Evolutionary conservation across 2,329 filamentous ascomycete species (phyloP).

Genomic region (Aspergillus sp.): DNA sequence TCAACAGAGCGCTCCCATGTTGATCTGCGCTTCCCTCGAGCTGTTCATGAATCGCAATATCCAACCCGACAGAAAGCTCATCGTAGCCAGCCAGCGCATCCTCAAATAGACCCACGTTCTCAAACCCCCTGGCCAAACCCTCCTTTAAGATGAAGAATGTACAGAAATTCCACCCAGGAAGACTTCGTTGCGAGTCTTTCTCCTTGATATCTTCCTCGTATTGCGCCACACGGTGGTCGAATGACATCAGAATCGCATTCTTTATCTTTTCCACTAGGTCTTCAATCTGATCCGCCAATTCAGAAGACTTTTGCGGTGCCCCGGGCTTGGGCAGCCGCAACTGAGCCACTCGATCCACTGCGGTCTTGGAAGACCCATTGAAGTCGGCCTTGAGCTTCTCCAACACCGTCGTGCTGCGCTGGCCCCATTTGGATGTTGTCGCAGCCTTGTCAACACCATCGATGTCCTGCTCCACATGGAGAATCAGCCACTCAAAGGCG

Average conservation of each 20-base stretch:
- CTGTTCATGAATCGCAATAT: slow-evolving; percentile 72
- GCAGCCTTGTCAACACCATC: slow-evolving; percentile 56
- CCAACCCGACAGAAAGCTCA: slow-evolving; percentile 80
- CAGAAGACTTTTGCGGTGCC: slow-evolving; percentile 58
- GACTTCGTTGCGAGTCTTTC: slow-evolving; percentile 72
- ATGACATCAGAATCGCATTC: slow-evolving; percentile 74
- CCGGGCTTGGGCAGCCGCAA: slow-evolving; percentile 59
- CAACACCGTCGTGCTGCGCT: slow-evolving; percentile 69
- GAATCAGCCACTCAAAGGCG: slow-evolving; percentile 88
- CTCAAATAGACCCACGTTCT: slow-evolving; percentile 90
- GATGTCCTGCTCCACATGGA: slow-evolving; percentile 86
- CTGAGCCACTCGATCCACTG: slow-evolving; percentile 72
- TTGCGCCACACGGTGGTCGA: slow-evolving; percentile 81
- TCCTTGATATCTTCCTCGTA: slow-evolving; percentile 97
- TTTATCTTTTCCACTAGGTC: slow-evolving; percentile 84
- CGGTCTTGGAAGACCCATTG: slow-evolving; percentile 65
- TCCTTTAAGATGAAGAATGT: slow-evolving; percentile 98
- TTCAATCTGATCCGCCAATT: slow-evolving; percentile 72
- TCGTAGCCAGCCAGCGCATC: slow-evolving; percentile 93
- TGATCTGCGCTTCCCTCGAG: slow-evolving; percentile 52
- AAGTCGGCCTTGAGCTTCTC: slow-evolving; percentile 90
- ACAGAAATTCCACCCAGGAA: slow-evolving; percentile 98
- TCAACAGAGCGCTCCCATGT: slow-evolving; percentile 64
- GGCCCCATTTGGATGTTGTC: slow-evolving; percentile 64
- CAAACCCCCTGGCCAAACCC: slow-evolving; percentile 84